Conservation (phyloP, 345 rosid genomes). For the Hypericum perforatum region DNA sequence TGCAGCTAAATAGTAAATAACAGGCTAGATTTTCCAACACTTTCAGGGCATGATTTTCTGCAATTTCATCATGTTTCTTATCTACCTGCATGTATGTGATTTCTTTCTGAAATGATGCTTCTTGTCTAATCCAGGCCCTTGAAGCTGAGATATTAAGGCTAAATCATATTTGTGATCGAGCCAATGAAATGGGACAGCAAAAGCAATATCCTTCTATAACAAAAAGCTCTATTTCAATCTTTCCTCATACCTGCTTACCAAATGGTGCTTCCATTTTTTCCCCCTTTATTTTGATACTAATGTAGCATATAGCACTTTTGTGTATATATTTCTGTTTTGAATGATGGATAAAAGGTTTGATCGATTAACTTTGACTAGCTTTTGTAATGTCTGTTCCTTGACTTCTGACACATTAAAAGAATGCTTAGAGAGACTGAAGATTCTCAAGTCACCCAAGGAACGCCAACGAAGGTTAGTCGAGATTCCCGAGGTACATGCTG, state of each 20-base stretch:
- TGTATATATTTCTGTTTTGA: background rate
- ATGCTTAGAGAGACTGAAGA: conserved; percentile 68
- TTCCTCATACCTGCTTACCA: background rate
- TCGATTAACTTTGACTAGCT: background rate
- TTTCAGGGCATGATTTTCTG: no score
- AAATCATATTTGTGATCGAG: conserved; percentile 71
- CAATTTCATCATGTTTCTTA: no score
- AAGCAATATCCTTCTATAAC: conserved; percentile 74
- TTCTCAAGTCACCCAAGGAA: conserved; percentile 60
- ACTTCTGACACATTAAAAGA: conserved; percentile 74
- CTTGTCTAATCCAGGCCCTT: conserved; percentile 39
- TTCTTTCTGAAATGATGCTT: conserved; percentile 7
- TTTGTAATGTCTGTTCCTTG: conserved; percentile 33
- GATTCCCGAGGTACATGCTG: conserved; percentile 56
- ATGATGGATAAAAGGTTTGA: background rate
- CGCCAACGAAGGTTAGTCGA: conserved; percentile 55
- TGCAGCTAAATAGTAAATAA: background rate
- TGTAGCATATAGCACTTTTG: background rate
- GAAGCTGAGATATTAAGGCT: conserved; percentile 58
- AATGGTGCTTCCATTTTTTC: background rate
- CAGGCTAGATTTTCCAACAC: no score
- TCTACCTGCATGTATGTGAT: no score
- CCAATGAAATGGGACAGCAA: conserved; percentile 64
- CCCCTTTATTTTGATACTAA: background rate
- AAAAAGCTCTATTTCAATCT: background rate